A percentile compares a stretch with the other conserved stretches of the same genome.
phyloP scores from a whole-genome alignment of 139 green algal species.

The Medakamo hakoo region DNA sequence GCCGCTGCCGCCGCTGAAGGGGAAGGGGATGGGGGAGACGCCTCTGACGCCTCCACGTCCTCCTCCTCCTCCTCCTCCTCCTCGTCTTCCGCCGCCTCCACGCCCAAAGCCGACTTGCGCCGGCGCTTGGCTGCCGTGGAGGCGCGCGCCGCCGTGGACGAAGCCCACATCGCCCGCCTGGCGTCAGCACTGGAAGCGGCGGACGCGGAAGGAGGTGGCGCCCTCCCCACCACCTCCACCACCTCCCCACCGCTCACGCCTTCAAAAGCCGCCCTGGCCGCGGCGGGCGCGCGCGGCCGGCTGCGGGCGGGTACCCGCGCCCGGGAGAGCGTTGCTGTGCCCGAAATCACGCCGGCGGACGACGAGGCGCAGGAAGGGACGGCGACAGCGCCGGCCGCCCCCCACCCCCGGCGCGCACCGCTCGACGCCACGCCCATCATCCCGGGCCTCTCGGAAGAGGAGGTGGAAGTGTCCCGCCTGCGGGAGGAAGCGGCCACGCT shows the following conservation, averaged over 20 bases:
- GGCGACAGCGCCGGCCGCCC: neutral
- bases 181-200: neutral
- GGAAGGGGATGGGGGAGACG: no score
- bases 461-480: slow-evolving; percentile 20
- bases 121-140: neutral
- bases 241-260: no score
- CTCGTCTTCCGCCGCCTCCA: neutral
- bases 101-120: no score
- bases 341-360: neutral
- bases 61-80: neutral
- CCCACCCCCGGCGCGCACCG: neutral
- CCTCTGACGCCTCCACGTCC: neutral
- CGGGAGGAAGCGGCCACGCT: slow-evolving; percentile 32
- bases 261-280: neutral
- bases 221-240: no score
- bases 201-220: neutral
- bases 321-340: no score
- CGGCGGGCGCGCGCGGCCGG: no score
- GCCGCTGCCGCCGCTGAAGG: no score
- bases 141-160: neutral
- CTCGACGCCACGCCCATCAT: neutral
- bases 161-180: neutral
- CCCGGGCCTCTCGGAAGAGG: slow-evolving; percentile 6
- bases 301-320: no score
- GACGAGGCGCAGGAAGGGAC: neutral